Base-by-base conservation (phyloP, 2,329 filamentous ascomycete genomes). In the Ceratocystis alfenasii region DNA sequence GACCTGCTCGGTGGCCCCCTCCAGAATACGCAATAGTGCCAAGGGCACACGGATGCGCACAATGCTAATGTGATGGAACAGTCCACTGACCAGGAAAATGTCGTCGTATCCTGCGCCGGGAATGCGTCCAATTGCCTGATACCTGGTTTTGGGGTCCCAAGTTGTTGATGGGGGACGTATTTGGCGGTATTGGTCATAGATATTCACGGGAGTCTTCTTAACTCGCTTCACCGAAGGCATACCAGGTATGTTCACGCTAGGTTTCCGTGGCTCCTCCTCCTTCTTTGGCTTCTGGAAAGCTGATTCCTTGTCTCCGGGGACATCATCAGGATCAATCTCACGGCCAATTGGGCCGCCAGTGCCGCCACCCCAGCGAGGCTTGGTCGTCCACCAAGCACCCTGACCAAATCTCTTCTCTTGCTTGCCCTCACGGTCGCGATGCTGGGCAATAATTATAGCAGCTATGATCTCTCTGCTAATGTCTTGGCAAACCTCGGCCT, bases 181-280 rank as follows among this genome's bases (percentile, higher is more conserved):
- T 78, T 83, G 85, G 66, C 84, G 80, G 73, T 87, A 87, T 70
- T 78, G 82, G 71, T 87, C 84, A 71, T 86, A 87, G 60, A 85
- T 78, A 68, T 78, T 79, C 72, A 82, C 74, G n/a, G 55, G 8
- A 63, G 78, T 82, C 72, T 81, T 83, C 67, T 81, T 79, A 46
- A 79, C 73, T 68, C 79, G 82, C 72, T 83, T 83, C 45, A 70
- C 72, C 2, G 72, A 69, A 3, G 74, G 75, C 64, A 64, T 41
- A 1, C 15, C 36, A 22, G 48, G 55, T 1, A 68, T 60, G 3
- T 71, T 69, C 4, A 15, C 67, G 41, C 36, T 70, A 70, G 55
- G 46, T 22, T 28, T 41, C 17, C 36, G 48, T 46, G 59, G 28
- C 44, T 65, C 63, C 46, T 62, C 64, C 59, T 57, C 64, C 59